These are phyloP conservation scores for Cyathus striatus DNA, from an alignment of 768 basidiomycete genomes.

Conservation along the genomic window DNA sequence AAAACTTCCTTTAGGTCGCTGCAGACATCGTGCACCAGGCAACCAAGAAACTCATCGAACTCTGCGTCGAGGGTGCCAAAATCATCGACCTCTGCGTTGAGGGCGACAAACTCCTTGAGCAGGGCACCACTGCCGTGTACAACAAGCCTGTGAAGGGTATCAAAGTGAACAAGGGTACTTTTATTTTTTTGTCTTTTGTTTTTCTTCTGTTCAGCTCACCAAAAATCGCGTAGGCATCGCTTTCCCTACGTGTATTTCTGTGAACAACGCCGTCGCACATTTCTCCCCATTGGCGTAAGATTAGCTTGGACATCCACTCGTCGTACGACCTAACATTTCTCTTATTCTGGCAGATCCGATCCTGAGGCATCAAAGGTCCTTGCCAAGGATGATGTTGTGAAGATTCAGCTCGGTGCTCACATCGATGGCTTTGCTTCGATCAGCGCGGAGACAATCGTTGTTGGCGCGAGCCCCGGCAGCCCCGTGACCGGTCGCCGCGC, in stretches of 20 bases:
- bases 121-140: conserved; percentile 79
- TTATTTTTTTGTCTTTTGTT: neutral
- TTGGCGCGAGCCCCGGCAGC: conserved; percentile 67
- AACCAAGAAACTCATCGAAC: conserved; percentile 78
- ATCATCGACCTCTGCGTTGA: conserved; percentile 86
- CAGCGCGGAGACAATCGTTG: conserved; percentile 88
- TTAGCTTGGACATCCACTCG: conserved; percentile 4
- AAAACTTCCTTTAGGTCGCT: conserved; percentile 53
- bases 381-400: conserved; percentile 88
- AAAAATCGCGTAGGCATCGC: too few relatives aligned
- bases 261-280: conserved; percentile 94
- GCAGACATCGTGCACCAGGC: conserved; percentile 86
- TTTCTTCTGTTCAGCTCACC: neutral
- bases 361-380: conserved; percentile 61
- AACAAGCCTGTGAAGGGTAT: conserved; percentile 88
- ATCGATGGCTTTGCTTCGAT: conserved; percentile 96
- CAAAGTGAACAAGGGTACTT: conserved; percentile 81
- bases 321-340: too few relatives aligned
- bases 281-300: conserved; percentile 93
- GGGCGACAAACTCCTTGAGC: conserved; percentile 91
- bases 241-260: conserved; percentile 90
- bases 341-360: conserved; percentile 75
- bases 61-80: conserved; percentile 78
- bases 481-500: conserved; percentile 85
- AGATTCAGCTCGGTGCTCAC: conserved; percentile 93